Evolutionary conservation across 106 monocot species (phyloP).

Genomic region (Allium sativum): DNA sequence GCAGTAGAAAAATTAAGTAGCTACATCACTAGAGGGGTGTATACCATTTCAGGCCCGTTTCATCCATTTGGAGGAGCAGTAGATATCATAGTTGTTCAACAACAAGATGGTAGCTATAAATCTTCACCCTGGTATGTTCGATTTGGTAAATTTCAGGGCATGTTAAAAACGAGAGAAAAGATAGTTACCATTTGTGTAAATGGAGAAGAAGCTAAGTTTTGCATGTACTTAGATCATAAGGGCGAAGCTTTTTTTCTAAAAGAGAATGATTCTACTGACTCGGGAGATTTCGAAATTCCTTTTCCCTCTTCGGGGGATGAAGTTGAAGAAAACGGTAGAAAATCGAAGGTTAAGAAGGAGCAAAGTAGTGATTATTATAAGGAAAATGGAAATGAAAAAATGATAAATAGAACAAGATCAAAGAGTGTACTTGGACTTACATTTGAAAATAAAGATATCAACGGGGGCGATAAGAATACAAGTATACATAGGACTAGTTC

Average conservation of each 20-base stretch:
- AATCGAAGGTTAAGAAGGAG: conserved; percentile 6
- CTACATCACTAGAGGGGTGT: conserved; percentile 50
- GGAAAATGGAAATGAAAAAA: conserved; percentile 27
- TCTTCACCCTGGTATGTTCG: conserved; percentile 86
- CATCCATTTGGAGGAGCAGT: conserved; percentile 91
- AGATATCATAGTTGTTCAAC: conserved; percentile 78
- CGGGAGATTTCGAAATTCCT: conserved; percentile 20
- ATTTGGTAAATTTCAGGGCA: conserved; percentile 86
- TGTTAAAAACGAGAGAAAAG: conserved; percentile 72
- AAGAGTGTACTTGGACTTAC: conserved; percentile 28
- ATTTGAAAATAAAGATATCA: conserved; percentile 46
- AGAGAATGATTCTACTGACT: conserved; percentile 16
- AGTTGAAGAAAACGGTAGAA: conserved; percentile 12
- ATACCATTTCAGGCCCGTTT: conserved; percentile 76
- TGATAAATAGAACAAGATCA: conserved; percentile 22
- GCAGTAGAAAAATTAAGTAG: conserved; percentile 55
- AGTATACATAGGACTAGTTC: conserved; percentile 34
- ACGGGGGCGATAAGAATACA: conserved; percentile 8
- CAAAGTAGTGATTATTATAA: conserved; percentile 12
- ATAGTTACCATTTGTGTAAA: conserved; percentile 59
- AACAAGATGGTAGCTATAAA: conserved; percentile 81
- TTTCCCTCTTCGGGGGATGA: conserved; percentile 43
- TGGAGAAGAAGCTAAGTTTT: conserved; percentile 57
- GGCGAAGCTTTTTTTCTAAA: conserved; percentile 75
- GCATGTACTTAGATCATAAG: conserved; percentile 74